Base-by-base conservation (phyloP, 352 stramenopile species). In the Pythium phragmitis region DNA sequence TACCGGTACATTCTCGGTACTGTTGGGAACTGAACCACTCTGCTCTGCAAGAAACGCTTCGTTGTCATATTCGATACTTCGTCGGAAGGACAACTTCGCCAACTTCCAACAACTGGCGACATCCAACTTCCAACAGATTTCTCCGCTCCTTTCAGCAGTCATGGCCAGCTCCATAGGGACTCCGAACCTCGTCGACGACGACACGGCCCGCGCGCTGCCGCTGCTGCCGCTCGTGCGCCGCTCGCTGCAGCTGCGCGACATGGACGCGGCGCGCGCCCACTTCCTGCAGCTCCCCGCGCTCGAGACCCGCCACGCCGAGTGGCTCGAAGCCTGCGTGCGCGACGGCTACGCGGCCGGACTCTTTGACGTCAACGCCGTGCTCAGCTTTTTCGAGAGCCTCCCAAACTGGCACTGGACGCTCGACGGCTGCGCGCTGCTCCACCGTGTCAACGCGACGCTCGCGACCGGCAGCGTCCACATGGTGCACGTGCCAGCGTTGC, bases 381-480 rank as follows among this genome's bases (percentile, higher is more conserved):
- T 91, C 21, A 87, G 75, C 67, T 91, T 91, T 68, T 71, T 91
- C 17, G 79, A 91, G 53, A 71, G 59, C 13, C 70, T 91, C 36
- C 80, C 80, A 4, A 86, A 76, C 63, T 88, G 78, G 80, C 65
- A 87, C 50, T 91, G 80, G 82, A 85, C 82, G 55, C 65, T 89
- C 12, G 80, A 89, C 51, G 82, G 82, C 14, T 89, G 80, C 57
- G 68, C 72, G n/a, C 70, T 91, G 63, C 69, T 91, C 30, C 72
- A 91, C 51, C 72, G 67, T 42, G 76, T 91, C 37, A 77, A 85
- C 54, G 71, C 66, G 28, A 71, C 77, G 7, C 62, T 88, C 41
- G 68, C 70, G 26, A 69, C 74, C 39, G 62, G 66, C 5, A 73
- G 60, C 36, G 69, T 61, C 19, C 71, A 62, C 19, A 64, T 67